A percentile compares a stretch with the other conserved stretches of the same genome.
Evolutionary conservation across 2,329 filamentous ascomycete genomes (phyloP).

Genomic region (Diaporthe batatas): DNA sequence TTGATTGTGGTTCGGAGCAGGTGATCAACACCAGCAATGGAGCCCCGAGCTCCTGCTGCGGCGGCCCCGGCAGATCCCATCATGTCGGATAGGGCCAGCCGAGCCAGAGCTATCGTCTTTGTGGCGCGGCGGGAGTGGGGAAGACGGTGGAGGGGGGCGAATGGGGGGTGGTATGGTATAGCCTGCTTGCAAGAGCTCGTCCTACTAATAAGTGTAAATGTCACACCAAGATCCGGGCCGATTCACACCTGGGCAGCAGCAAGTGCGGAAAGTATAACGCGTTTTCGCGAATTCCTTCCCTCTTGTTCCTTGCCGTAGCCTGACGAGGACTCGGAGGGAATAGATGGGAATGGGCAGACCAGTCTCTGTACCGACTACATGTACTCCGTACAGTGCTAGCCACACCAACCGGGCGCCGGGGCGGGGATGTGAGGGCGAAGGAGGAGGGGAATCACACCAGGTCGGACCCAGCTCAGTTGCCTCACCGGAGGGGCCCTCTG

Average conservation of each 20-base stretch:
- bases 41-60: slow-evolving; percentile 1
- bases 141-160: not conserved
- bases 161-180: too few relatives aligned
- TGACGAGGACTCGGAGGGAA: not conserved
- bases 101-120: slow-evolving; percentile 11
- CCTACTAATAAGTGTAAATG: too few relatives aligned
- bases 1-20: not conserved
- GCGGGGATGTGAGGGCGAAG: not conserved
- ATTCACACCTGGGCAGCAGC: slow-evolving; percentile 6
- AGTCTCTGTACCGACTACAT: too few relatives aligned
- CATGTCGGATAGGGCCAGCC: slow-evolving; percentile 22
- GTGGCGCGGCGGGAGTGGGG: slow-evolving; percentile 22
- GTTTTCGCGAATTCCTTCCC: not conserved
- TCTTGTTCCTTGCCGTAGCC: not conserved
- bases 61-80: slow-evolving; percentile 15
- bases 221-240: slow-evolving; percentile 29
- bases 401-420: not conserved
- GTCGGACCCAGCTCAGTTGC: slow-evolving; percentile 23
- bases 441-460: slow-evolving; percentile 12
- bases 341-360: too few relatives aligned
- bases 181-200: slow-evolving; percentile 14
- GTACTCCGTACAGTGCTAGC: too few relatives aligned
- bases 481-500: slow-evolving; percentile 15
- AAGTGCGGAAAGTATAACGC: slow-evolving; percentile 9
- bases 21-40: slow-evolving; percentile 16